These are phyloP conservation scores for Stachybotrys chlorohalonatus DNA, from an alignment of 2,329 filamentous ascomycete genomes.

Conservation along the genomic window DNA sequence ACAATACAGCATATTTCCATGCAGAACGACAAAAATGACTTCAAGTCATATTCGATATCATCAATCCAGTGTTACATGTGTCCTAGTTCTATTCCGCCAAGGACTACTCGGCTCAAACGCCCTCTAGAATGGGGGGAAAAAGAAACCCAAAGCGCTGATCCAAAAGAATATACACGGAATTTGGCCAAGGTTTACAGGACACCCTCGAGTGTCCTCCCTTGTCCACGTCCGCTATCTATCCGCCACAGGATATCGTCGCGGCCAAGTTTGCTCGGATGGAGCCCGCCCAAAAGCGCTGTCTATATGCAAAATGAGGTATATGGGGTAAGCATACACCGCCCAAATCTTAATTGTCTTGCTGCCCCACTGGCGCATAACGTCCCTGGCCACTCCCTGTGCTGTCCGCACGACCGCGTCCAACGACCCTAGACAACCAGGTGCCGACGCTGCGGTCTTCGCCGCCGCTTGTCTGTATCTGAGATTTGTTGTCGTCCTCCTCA, in stretches of 20 bases:
- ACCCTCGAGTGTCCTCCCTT: too few relatives aligned
- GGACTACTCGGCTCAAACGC: neutral
- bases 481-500: slow-evolving; percentile 40
- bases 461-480: slow-evolving; percentile 21
- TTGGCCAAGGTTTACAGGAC: too few relatives aligned
- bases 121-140: too few relatives aligned
- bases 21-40: neutral
- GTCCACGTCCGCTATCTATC: neutral
- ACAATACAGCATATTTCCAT: too few relatives aligned
- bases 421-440: slow-evolving; percentile 38
- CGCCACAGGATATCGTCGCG: neutral
- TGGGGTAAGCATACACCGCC: slow-evolving; percentile 8
- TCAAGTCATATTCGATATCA: neutral
- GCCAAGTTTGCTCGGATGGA: neutral
- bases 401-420: slow-evolving; percentile 27
- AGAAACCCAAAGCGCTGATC: neutral
- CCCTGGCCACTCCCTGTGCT: slow-evolving; percentile 29
- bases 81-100: neutral
- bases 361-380: slow-evolving; percentile 32
- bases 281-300: slow-evolving; percentile 14
- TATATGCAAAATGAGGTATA: slow-evolving; percentile 25
- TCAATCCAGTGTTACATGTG: neutral
- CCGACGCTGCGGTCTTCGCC: slow-evolving; percentile 34
- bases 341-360: slow-evolving; percentile 24
- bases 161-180: neutral